A percentile compares a stretch with the other conserved stretches of the same genome.
Evolutionary conservation across 352 stramenopile species (phyloP).

Genomic region (Pythium dissotocum): DNA sequence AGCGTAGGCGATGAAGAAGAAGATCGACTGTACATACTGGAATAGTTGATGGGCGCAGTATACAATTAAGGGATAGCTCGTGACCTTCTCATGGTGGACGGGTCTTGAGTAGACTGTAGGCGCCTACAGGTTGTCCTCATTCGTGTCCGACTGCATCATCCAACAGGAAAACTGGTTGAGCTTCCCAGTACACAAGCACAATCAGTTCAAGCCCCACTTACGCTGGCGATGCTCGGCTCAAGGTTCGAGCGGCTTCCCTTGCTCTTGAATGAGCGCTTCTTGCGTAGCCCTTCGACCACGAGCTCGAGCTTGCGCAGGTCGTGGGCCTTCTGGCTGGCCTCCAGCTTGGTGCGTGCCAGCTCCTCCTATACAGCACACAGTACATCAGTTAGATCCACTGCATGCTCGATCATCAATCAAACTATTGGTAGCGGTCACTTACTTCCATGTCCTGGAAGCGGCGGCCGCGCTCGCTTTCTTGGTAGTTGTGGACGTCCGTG

Average conservation of each 20-base stretch:
- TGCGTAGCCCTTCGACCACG: slow-evolving; percentile 18
- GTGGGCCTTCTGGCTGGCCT: slow-evolving; percentile 25
- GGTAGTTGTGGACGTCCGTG: slow-evolving; percentile 68
- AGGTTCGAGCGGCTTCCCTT: slow-evolving; percentile 19
- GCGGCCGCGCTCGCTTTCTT: slow-evolving; percentile 57
- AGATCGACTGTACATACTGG: too few species aligned
- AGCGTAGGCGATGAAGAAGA: too few species aligned
- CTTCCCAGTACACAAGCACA: neutral
- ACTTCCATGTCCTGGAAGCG: slow-evolving; percentile 65
- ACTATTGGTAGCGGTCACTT: neutral
- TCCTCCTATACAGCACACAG: slow-evolving; percentile 15
- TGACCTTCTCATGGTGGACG: too few species aligned
- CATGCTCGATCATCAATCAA: neutral
- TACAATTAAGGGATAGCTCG: too few species aligned
- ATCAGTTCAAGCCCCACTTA: neutral
- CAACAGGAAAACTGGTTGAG: neutral
- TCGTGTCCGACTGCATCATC: slow-evolving; percentile 2
- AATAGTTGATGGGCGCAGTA: too few species aligned
- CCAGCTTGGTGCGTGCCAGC: slow-evolving; percentile 23
- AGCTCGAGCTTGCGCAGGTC: slow-evolving; percentile 27
- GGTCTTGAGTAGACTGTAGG: too few species aligned
- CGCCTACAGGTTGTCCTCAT: slow-evolving; percentile 4
- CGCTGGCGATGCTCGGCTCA: slow-evolving; percentile 13
- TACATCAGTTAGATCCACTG: neutral
- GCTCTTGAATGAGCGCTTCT: slow-evolving; percentile 8